Evolutionary conservation across 2,329 filamentous ascomycete genomes (phyloP).

Genomic region (Colletotrichum tropicicola): DNA sequence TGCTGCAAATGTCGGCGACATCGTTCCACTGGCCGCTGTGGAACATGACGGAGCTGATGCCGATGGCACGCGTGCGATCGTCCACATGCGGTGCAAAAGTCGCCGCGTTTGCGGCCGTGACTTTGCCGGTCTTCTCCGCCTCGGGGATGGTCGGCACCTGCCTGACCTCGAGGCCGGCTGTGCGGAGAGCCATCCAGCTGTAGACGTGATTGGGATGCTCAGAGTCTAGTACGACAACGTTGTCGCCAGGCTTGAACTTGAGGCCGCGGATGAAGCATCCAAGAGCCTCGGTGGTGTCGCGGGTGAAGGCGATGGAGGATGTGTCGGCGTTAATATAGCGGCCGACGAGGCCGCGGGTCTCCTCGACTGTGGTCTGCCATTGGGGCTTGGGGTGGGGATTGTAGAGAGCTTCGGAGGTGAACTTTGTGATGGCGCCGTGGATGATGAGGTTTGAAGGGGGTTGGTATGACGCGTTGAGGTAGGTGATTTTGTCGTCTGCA

Average conservation of each 20-base stretch:
- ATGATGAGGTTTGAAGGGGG: slow-evolving; percentile 42
- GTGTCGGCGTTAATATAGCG: slow-evolving; percentile 39
- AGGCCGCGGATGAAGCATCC: slow-evolving; percentile 38
- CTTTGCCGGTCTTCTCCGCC: not conserved
- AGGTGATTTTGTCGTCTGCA: slow-evolving; percentile 31
- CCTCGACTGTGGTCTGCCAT: slow-evolving; percentile 2
- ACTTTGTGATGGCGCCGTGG: slow-evolving; percentile 39
- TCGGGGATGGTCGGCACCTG: slow-evolving; percentile 33
- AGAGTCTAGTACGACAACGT: slow-evolving; percentile 42
- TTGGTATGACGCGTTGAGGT: slow-evolving; percentile 41
- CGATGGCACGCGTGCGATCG: slow-evolving; percentile 38
- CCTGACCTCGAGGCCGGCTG: slow-evolving; percentile 38
- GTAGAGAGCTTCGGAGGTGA: slow-evolving; percentile 36
- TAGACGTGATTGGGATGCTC: slow-evolving; percentile 44
- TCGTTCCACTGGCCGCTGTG: slow-evolving; percentile 43
- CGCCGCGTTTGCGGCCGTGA: slow-evolving; percentile 29
- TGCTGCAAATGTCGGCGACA: slow-evolving; percentile 37
- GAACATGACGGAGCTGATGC: slow-evolving; percentile 43
- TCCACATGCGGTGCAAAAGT: slow-evolving; percentile 41
- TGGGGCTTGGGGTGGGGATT: slow-evolving; percentile 33
- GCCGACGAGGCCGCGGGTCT: slow-evolving; percentile 31
- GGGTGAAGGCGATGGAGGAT: slow-evolving; percentile 38
- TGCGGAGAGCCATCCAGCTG: slow-evolving; percentile 39
- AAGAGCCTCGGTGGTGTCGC: slow-evolving; percentile 44
- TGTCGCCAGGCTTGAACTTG: slow-evolving; percentile 37